A percentile compares a stretch with the other conserved stretches of the same genome.
phyloP scores from a whole-genome alignment of 1,139 yeast genomes.

The Debaryomyces psychrophilus region DNA sequence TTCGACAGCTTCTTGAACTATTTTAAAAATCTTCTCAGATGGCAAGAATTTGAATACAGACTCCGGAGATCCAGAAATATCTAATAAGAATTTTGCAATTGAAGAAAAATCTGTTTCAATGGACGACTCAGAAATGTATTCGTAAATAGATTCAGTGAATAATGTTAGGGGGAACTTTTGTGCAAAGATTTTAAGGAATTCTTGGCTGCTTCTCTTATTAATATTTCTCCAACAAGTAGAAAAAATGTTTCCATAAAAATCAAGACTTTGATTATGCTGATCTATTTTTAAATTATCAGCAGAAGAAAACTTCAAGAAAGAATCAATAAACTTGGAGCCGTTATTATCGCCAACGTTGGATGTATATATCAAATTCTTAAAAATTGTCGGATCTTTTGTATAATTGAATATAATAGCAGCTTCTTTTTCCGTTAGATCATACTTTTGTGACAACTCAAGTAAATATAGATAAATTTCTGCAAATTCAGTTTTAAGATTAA shows the following conservation, averaged over 20 bases:
- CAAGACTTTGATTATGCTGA: conserved; percentile 3
- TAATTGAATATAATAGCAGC: conserved; percentile 21
- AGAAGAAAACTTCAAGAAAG: conserved; percentile 6
- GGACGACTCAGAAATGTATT: conserved; percentile 17
- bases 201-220: not conserved
- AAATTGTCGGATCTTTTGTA: conserved; percentile 17
- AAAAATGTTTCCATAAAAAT: conserved; percentile 1
- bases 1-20: conserved; percentile 17
- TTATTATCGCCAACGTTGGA: conserved; percentile 11
- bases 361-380: conserved; percentile 18
- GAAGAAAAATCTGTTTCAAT: conserved; percentile 19
- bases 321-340: conserved; percentile 15
- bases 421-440: conserved; percentile 17
- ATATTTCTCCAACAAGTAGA: conserved; percentile 14
- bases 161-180: not conserved
- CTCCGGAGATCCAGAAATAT: conserved; percentile 8
- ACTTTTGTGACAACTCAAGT: conserved; percentile 15
- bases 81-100: conserved; percentile 20
- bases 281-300: not conserved
- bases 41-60: conserved; percentile 13
- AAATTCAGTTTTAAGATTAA: conserved; percentile 9
- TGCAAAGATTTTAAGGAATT: conserved; percentile 9
- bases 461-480: conserved; percentile 20
- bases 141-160: conserved; percentile 21
- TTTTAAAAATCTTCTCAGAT: conserved; percentile 15